phyloP scores from a whole-genome alignment of 1,139 yeast genomes.

The Yamadazyma conglobata region DNA sequence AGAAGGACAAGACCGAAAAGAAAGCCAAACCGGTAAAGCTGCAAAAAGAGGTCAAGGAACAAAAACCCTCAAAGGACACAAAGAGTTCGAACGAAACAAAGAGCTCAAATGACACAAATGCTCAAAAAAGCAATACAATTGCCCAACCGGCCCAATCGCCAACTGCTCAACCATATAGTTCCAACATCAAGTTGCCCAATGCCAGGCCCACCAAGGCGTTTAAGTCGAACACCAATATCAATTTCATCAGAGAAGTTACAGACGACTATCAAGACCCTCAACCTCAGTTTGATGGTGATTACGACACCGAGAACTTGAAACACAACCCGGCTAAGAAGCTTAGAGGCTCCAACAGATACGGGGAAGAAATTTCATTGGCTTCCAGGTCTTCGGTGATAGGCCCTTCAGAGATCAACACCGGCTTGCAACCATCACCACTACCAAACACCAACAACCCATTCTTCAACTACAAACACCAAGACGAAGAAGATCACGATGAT shows the following conservation, averaged over 20 bases:
- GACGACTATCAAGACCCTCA: slow-evolving; percentile 17
- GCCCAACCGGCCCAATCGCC: slow-evolving; percentile 6
- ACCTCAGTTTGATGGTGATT: slow-evolving; percentile 13
- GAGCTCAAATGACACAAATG: slow-evolving; percentile 1
- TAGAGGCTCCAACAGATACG: slow-evolving; percentile 19
- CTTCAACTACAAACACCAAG: slow-evolving; percentile 8
- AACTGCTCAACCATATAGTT: slow-evolving; percentile 9
- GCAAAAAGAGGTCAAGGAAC: slow-evolving; percentile 4
- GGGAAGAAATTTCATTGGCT: slow-evolving; percentile 29
- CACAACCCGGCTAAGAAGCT: slow-evolving; percentile 28
- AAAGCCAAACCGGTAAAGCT: slow-evolving; percentile 2
- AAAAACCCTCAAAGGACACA: background rate
- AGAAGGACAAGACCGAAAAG: slow-evolving; percentile 11
- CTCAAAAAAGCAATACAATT: slow-evolving; percentile 3
- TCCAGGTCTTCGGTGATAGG: slow-evolving; percentile 8
- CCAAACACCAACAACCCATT: slow-evolving; percentile 16
- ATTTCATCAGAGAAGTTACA: slow-evolving; percentile 34
- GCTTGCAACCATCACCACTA: slow-evolving; percentile 17
- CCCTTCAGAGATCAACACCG: slow-evolving; percentile 3
- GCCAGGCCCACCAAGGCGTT: slow-evolving; percentile 13
- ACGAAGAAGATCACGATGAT: slow-evolving; percentile 8
- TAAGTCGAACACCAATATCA: slow-evolving; percentile 21
- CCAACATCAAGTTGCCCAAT: slow-evolving; percentile 11
- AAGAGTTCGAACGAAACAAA: slow-evolving; percentile 5
- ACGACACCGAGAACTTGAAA: slow-evolving; percentile 19